Conservation (phyloP, 2,329 filamentous ascomycete species). For the Pseudocercospora ulei region DNA sequence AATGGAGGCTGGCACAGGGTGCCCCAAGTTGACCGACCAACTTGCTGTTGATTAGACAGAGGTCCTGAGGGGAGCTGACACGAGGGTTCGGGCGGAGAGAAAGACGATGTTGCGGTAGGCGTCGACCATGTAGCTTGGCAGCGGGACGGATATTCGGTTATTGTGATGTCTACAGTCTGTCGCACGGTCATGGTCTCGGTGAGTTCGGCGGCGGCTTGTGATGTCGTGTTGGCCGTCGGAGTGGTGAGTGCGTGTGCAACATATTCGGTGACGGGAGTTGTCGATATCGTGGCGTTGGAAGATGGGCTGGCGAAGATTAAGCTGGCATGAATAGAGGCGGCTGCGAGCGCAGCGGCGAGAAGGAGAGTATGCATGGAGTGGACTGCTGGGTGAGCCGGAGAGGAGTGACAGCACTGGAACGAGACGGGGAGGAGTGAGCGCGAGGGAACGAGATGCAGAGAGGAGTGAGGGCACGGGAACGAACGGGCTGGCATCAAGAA, state of each 20-base stretch:
- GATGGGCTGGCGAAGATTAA: neutral
- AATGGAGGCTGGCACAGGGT: slow-evolving; percentile 22
- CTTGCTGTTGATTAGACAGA: slow-evolving; percentile 25
- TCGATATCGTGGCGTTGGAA: neutral
- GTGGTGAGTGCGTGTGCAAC: slow-evolving; percentile 4
- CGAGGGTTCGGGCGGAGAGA: slow-evolving; percentile 1
- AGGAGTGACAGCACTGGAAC: too few species aligned
- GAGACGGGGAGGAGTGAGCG: too few species aligned
- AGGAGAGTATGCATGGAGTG: slow-evolving; percentile 8
- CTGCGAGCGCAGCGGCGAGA: slow-evolving; percentile 8
- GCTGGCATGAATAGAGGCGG: slow-evolving; percentile 2
- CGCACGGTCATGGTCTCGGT: slow-evolving; percentile 8
- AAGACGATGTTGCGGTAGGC: neutral
- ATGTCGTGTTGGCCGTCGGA: neutral
- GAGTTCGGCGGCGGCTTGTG: neutral
- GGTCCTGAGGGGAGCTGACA: slow-evolving; percentile 16
- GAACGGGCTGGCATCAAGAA: neutral
- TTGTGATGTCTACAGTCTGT: slow-evolving; percentile 8
- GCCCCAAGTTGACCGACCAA: slow-evolving; percentile 23
- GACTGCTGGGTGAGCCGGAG: neutral
- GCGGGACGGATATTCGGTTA: slow-evolving; percentile 7
- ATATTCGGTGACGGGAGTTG: neutral
- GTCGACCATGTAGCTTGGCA: slow-evolving; percentile 2
- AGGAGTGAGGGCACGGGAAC: too few species aligned
- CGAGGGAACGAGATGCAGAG: too few species aligned